Percentiles rank a stretch among this genome's conserved stretches.
Conservation (phyloP, 1,284 basidiomycete genomes). For the Earliella scabrosa region DNA sequence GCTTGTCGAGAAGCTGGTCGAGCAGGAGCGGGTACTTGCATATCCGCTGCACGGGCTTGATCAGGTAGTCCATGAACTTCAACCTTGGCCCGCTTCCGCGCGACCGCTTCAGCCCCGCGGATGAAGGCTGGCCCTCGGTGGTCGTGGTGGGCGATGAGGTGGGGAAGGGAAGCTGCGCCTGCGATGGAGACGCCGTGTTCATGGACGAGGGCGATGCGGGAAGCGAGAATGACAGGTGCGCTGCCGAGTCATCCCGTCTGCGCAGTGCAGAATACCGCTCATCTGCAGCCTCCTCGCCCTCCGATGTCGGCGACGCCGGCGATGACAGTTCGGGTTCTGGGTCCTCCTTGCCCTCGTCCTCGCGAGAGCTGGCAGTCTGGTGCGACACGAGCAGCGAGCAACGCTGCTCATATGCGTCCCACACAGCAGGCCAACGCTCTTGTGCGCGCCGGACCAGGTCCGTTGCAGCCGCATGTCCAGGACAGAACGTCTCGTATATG, state of each 20-base stretch:
- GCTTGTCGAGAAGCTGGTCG: constrained; percentile 62
- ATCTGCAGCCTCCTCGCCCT: constrained; percentile 2
- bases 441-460: constrained; percentile 72
- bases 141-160: constrained; percentile 1
- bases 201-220: constrained; percentile 3
- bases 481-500: constrained; percentile 84
- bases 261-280: constrained; percentile 7
- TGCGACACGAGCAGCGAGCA: constrained; percentile 41
- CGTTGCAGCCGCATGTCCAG: constrained; percentile 80
- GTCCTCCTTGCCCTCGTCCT: too few relatives aligned
- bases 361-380: constrained; percentile 10
- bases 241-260: constrained; percentile 28
- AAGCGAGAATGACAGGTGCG: constrained; percentile 15
- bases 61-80: constrained; percentile 80
- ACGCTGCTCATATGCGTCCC: constrained; percentile 81
- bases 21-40: constrained; percentile 93
- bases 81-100: constrained; percentile 46
- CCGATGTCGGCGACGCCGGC: constrained; percentile 11
- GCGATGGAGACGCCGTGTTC: background rate
- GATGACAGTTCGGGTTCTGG: constrained; percentile 4
- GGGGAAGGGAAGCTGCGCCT: constrained; percentile 15
- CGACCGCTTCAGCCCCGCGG: constrained; percentile 12
- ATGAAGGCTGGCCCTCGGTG: constrained; percentile 2
- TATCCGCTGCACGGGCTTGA: constrained; percentile 88
- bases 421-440: constrained; percentile 66